phyloP scores from a whole-genome alignment of 129 eudicot species.

The Flaveria sonorensis region DNA sequence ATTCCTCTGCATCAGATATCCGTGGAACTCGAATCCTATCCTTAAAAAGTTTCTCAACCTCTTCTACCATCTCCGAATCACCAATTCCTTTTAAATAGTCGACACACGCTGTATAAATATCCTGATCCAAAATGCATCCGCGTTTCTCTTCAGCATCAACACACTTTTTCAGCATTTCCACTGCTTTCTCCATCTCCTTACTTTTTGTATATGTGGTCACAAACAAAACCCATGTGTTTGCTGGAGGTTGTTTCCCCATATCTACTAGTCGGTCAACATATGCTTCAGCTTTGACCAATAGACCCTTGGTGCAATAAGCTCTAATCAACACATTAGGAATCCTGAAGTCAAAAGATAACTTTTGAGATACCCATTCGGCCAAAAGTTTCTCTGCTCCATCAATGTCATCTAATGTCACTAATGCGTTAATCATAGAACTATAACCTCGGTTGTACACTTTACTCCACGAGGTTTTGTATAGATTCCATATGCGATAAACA shows the following conservation, averaged over 20 bases:
- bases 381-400: constrained; percentile 60
- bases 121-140: constrained; percentile 30
- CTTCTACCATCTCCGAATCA: constrained; percentile 31
- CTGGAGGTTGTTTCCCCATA: constrained; percentile 44
- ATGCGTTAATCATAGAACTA: constrained; percentile 44
- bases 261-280: constrained; percentile 38
- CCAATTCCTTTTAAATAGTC: constrained; percentile 42
- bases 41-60: constrained; percentile 23
- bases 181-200: constrained; percentile 48
- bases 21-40: constrained; percentile 15
- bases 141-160: constrained; percentile 27
- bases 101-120: constrained; percentile 31
- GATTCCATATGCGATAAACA: constrained; percentile 53
- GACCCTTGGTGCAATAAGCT: constrained; percentile 43
- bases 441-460: constrained; percentile 53
- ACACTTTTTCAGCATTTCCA: constrained; percentile 48
- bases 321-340: constrained; percentile 49
- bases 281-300: constrained; percentile 56
- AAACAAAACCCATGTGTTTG: constrained; percentile 52
- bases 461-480: constrained; percentile 38
- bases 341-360: constrained; percentile 48
- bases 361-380: constrained; percentile 56
- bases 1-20: constrained; percentile 10
- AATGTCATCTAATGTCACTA: constrained; percentile 60
- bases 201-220: constrained; percentile 41